Percentiles rank a stretch among this genome's conserved stretches.
Evolutionary conservation across 176 grass and related monocot species (phyloP).

Genomic region (Zoysia pacifica): DNA sequence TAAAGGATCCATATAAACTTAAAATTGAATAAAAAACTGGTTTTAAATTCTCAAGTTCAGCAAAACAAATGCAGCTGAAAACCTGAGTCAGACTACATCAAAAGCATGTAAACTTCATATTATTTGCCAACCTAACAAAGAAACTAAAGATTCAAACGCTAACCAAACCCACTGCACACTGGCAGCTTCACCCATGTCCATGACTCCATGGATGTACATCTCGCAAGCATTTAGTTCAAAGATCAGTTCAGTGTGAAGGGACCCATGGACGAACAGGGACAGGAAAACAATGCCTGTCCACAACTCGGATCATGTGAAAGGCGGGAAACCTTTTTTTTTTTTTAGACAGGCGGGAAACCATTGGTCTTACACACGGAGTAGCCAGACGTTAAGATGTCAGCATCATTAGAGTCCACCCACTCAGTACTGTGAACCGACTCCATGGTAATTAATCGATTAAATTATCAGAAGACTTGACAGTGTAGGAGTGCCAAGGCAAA

Average conservation of each 20-base stretch:
- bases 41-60: background rate
- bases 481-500: background rate
- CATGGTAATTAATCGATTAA: background rate
- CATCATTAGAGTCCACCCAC: slow-evolving; percentile 23
- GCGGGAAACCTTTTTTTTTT: too few relatives aligned
- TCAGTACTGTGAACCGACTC: background rate
- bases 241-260: background rate
- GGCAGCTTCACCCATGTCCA: background rate
- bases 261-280: slow-evolving; percentile 6
- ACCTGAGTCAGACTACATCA: background rate
- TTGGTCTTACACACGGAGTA: slow-evolving; percentile 13
- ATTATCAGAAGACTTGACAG: background rate
- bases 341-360: background rate
- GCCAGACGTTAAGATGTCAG: slow-evolving; percentile 33
- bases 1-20: background rate
- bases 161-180: background rate
- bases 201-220: too few relatives aligned
- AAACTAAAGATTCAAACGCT: slow-evolving; percentile 3
- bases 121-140: background rate
- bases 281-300: slow-evolving; percentile 14
- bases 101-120: background rate
- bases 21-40: background rate
- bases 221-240: slow-evolving; percentile 18
- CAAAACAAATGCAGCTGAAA: background rate
- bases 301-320: background rate